phyloP scores from a whole-genome alignment of 192 early-diverging fungal species.

The Phlyctochytrium bullatum region DNA sequence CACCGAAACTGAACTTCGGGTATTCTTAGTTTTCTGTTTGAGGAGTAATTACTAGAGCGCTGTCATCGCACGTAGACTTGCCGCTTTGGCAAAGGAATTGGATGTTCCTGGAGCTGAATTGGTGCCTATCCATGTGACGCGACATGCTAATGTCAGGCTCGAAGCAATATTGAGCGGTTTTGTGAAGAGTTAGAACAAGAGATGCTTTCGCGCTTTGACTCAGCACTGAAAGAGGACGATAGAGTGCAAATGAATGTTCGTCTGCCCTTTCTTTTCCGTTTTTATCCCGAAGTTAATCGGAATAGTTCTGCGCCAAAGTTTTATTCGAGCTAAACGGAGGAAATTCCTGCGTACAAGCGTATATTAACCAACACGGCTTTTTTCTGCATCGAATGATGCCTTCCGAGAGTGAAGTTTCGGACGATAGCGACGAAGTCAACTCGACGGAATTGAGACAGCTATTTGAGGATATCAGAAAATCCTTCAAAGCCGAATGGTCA shows the following conservation, averaged over 20 bases:
- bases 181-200: constrained; percentile 90
- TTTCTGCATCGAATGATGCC: constrained; percentile 68
- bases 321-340: constrained; percentile 96
- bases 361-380: constrained; percentile 97
- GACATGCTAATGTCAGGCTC: constrained; percentile 53
- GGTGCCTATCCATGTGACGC: constrained; percentile 11
- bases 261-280: constrained; percentile 5
- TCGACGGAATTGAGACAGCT: constrained; percentile 32
- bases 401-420: constrained; percentile 21
- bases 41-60: constrained; percentile 73
- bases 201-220: constrained; percentile 84
- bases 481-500: constrained; percentile 83
- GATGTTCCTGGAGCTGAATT: constrained; percentile 64
- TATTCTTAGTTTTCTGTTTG: too few species aligned
- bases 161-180: constrained; percentile 84
- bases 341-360: constrained; percentile 87
- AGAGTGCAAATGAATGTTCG: constrained; percentile 70
- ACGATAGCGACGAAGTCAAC: neutral
- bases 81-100: constrained; percentile 80
- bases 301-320: constrained; percentile 80
- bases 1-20: constrained; percentile 82
- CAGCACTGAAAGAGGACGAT: constrained; percentile 77
- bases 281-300: constrained; percentile 12
- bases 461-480: constrained; percentile 80
- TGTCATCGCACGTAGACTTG: constrained; percentile 77